Evolutionary conservation across 164 flowering plant genomes (phyloP).

Genomic region (Magnolia changhungtana): DNA sequence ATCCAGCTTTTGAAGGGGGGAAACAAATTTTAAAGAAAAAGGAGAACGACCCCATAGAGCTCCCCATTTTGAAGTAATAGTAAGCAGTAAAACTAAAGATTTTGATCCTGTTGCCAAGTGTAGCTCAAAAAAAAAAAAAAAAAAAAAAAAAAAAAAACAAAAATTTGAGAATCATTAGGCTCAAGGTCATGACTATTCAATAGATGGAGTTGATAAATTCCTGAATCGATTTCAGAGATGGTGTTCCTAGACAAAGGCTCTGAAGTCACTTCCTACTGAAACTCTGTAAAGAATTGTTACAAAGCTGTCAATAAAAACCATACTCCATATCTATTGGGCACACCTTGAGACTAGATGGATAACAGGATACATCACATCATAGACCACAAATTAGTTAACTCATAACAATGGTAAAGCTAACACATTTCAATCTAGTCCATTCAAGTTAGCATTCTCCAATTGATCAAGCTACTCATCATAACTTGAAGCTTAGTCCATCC

Average conservation of each 20-base stretch:
- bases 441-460: neutral
- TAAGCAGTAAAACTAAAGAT: neutral
- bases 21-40: neutral
- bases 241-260: neutral
- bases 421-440: neutral
- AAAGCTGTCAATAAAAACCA: neutral
- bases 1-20: no score
- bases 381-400: neutral
- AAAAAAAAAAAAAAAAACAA: no score
- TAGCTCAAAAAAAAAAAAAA: neutral
- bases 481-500: neutral
- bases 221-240: neutral
- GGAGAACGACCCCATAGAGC: neutral
- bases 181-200: neutral
- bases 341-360: neutral
- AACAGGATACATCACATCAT: neutral
- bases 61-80: neutral
- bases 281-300: neutral
- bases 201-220: neutral
- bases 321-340: neutral
- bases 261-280: neutral
- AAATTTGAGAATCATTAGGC: neutral
- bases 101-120: neutral
- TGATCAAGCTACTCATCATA: neutral
- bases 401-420: neutral